Conservation (phyloP, 139 green algal genomes). For the Nannochloris sp. region DNA sequence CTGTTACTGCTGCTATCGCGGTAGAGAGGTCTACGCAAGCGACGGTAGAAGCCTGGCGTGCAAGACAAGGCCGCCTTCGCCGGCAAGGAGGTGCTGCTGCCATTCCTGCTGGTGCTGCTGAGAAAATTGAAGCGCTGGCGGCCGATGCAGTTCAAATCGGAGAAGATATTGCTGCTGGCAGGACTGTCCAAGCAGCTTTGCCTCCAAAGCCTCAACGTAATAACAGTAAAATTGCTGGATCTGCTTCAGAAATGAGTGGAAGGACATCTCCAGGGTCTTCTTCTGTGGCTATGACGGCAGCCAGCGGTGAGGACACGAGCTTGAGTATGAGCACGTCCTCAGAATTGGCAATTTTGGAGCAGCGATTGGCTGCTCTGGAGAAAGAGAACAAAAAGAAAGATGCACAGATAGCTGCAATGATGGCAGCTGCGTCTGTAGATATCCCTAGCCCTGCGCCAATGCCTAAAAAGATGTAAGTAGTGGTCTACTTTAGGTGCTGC, state of each 20-base stretch:
- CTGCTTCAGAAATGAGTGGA: background rate
- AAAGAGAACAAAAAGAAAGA: conserved; percentile 19
- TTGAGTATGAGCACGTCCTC: too few relatives aligned
- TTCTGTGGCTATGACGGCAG: background rate
- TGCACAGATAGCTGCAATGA: conserved; percentile 24
- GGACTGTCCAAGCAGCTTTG: too few relatives aligned
- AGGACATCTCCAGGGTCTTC: background rate
- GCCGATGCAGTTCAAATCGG: background rate
- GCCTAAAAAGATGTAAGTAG: too few relatives aligned
- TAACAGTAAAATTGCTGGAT: background rate
- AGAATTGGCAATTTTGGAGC: conserved; percentile 5
- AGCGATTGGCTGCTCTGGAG: conserved; percentile 20
- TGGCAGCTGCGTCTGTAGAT: background rate
- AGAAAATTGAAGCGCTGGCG: background rate
- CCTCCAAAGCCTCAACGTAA: background rate
- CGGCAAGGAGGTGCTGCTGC: background rate
- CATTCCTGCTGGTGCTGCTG: background rate
- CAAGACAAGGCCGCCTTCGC: background rate
- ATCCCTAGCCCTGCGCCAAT: too few relatives aligned
- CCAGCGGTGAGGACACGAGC: too few relatives aligned
- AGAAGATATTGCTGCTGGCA: background rate
- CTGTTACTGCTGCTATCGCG: background rate
- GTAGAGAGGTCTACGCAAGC: background rate
- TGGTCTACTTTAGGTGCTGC: too few relatives aligned
- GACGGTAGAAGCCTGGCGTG: background rate